These are phyloP conservation scores for Metarhizium brunneum DNA, from an alignment of 2,329 filamentous ascomycete genomes.

Conservation along the genomic window DNA sequence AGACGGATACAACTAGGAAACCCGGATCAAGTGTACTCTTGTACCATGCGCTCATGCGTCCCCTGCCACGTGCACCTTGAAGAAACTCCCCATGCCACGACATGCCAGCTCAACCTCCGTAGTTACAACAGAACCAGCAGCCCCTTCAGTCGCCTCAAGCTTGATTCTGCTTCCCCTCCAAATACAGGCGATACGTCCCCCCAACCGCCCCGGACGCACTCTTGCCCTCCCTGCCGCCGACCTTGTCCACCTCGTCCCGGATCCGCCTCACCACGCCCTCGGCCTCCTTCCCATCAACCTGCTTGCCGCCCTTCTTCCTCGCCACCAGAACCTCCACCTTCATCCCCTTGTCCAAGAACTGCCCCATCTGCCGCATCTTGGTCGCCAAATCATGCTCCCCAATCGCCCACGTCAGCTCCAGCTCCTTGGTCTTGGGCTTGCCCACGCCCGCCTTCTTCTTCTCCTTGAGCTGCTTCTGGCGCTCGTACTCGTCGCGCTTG, in stretches of 20 bases:
- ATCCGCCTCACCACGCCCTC: conserved; percentile 41
- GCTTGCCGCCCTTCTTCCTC: conserved; percentile 51
- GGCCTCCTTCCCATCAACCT: conserved; percentile 52
- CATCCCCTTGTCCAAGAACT: conserved; percentile 65
- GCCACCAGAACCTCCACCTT: conserved; percentile 66
- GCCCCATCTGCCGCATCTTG: conserved; percentile 54
- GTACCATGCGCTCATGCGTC: too few species aligned
- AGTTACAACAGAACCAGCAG: too few species aligned
- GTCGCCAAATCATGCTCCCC: conserved; percentile 65
- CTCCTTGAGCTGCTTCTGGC: conserved; percentile 31
- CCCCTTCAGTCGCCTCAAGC: too few species aligned
- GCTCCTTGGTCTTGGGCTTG: conserved; percentile 51
- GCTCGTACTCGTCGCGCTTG: conserved; percentile 40
- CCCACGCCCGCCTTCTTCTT: conserved; percentile 32
- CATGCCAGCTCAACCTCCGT: too few species aligned
- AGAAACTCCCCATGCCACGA: too few species aligned
- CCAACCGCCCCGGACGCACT: conserved; percentile 34
- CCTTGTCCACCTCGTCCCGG: conserved; percentile 21
- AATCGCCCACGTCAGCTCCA: conserved; percentile 91
- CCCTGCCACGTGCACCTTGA: too few species aligned
- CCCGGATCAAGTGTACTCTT: too few species aligned
- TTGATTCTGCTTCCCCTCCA: conserved; percentile 24
- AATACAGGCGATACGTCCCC: conserved; percentile 31
- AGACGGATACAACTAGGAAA: too few species aligned
- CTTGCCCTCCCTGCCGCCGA: conserved; percentile 35